phyloP scores from a whole-genome alignment of 176 grass and related monocot species.

The Pharus latifolius region DNA sequence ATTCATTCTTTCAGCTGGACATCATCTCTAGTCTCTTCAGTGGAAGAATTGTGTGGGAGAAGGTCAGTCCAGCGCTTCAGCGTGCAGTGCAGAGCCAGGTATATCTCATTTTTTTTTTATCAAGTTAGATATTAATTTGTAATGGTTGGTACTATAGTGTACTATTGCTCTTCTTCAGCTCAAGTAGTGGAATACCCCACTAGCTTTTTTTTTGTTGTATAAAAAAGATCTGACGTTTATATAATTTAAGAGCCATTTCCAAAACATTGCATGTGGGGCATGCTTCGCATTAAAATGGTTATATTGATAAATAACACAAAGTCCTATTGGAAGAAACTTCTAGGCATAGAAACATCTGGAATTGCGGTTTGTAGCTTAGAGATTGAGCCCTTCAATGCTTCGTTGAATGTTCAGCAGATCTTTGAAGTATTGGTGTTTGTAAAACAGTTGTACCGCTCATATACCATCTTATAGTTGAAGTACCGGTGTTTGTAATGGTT shows the following conservation, averaged over 20 bases:
- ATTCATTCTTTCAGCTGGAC: conserved; percentile 49
- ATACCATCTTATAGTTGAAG: not conserved
- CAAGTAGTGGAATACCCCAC: not conserved
- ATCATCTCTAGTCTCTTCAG: conserved; percentile 91
- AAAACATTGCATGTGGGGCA: not conserved
- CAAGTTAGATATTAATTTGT: not conserved
- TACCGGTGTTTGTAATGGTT: not conserved
- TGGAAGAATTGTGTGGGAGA: conserved; percentile 91
- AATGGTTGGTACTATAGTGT: not conserved
- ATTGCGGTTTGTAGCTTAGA: not conserved
- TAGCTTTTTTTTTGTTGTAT: not conserved
- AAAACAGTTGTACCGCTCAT: not conserved
- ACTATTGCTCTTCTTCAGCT: not conserved
- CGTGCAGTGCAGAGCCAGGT: conserved; percentile 90
- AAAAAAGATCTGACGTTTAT: not conserved
- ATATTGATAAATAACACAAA: conserved; percentile 12
- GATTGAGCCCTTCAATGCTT: conserved; percentile 13
- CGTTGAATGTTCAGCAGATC: not conserved
- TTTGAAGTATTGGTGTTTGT: not conserved
- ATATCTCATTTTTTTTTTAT: not conserved
- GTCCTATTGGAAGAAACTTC: not conserved
- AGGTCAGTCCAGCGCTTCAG: conserved; percentile 81
- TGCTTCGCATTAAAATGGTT: conserved; percentile 24
- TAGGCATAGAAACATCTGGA: conserved; percentile 21
- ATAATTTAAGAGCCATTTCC: not conserved